These are phyloP conservation scores for Centella asiatica DNA, from an alignment of 129 eudicot genomes.

Conservation along the genomic window DNA sequence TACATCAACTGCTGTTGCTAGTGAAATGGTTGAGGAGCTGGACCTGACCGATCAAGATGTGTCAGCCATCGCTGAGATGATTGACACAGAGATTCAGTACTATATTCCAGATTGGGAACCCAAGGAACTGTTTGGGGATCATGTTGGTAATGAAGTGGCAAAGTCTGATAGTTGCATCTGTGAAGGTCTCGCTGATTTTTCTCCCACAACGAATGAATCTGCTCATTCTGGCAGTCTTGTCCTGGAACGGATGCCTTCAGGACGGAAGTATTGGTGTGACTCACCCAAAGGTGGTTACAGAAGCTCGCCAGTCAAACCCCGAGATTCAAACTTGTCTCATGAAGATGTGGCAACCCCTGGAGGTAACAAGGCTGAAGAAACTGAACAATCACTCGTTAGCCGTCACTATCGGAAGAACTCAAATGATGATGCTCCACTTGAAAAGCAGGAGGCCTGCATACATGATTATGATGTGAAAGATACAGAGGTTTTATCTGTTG, in stretches of 20 bases:
- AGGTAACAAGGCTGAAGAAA: slow-evolving; percentile 28
- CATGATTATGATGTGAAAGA: not conserved
- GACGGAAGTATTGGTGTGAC: slow-evolving; percentile 72
- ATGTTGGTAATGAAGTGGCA: slow-evolving; percentile 25
- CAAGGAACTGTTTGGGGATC: slow-evolving; percentile 32
- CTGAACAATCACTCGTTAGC: slow-evolving; percentile 14
- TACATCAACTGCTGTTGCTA: slow-evolving; percentile 87
- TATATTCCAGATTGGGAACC: slow-evolving; percentile 90
- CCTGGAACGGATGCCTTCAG: slow-evolving; percentile 71
- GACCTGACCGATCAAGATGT: slow-evolving; percentile 91
- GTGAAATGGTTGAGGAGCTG: slow-evolving; percentile 98
- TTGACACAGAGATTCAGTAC: slow-evolving; percentile 72
- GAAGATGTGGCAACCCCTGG: slow-evolving; percentile 14
- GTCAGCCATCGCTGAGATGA: slow-evolving; percentile 72
- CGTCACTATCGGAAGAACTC: slow-evolving; percentile 14
- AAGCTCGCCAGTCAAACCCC: slow-evolving; percentile 48
- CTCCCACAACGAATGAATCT: slow-evolving; percentile 36
- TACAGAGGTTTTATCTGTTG: not conserved
- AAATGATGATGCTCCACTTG: slow-evolving; percentile 12
- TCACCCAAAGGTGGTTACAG: slow-evolving; percentile 49
- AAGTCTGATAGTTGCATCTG: slow-evolving; percentile 23
- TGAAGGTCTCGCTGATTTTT: slow-evolving; percentile 30
- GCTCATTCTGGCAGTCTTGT: slow-evolving; percentile 25
- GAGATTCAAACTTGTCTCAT: slow-evolving; percentile 29
- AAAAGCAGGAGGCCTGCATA: not conserved